These are phyloP conservation scores for Leersia perrieri DNA, from an alignment of 176 grass and related monocot genomes.

Conservation along the genomic window DNA sequence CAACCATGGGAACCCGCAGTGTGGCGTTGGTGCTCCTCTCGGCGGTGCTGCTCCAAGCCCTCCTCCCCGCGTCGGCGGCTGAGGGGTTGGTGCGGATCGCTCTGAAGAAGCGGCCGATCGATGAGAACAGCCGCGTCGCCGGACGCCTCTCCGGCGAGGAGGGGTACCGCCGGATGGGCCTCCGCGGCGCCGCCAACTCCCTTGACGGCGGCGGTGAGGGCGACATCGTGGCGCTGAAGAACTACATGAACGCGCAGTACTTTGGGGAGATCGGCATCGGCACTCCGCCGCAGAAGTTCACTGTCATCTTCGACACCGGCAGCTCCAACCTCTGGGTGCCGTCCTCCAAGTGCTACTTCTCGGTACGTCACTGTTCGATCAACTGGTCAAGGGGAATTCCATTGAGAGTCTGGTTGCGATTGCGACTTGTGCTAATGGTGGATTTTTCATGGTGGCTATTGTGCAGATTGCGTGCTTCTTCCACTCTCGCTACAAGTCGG, in stretches of 20 bases:
- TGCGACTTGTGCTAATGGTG: background rate
- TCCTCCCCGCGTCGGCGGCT: slow-evolving; percentile 35
- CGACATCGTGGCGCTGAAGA: slow-evolving; percentile 83
- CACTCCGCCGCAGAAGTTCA: slow-evolving; percentile 87
- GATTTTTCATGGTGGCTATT: background rate
- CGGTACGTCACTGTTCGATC: slow-evolving; percentile 41
- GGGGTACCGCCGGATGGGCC: slow-evolving; percentile 14
- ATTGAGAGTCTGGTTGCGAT: background rate
- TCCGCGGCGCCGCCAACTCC: slow-evolving; percentile 23
- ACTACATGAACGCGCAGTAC: slow-evolving; percentile 99
- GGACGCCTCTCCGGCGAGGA: slow-evolving; percentile 40
- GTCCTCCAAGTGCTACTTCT: slow-evolving; percentile 93
- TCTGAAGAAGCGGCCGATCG: slow-evolving; percentile 62
- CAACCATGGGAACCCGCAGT: slow-evolving; percentile 52
- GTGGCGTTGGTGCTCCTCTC: slow-evolving; percentile 41
- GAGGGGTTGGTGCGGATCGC: slow-evolving; percentile 63
- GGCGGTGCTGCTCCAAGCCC: slow-evolving; percentile 42
- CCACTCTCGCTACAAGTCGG: slow-evolving; percentile 85
- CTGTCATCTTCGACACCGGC: slow-evolving; percentile 95
- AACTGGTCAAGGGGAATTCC: background rate
- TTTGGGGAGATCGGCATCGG: slow-evolving; percentile 90
- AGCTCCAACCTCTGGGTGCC: slow-evolving; percentile 99
- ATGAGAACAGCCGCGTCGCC: slow-evolving; percentile 47
- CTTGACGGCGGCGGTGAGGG: slow-evolving; percentile 16
- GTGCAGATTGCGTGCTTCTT: slow-evolving; percentile 89